Evolutionary conservation across 2,329 filamentous ascomycete species (phyloP), one percentile per base, ranked within the genome.

Genomic region (Cadophora luteo-olivacea): DNA sequence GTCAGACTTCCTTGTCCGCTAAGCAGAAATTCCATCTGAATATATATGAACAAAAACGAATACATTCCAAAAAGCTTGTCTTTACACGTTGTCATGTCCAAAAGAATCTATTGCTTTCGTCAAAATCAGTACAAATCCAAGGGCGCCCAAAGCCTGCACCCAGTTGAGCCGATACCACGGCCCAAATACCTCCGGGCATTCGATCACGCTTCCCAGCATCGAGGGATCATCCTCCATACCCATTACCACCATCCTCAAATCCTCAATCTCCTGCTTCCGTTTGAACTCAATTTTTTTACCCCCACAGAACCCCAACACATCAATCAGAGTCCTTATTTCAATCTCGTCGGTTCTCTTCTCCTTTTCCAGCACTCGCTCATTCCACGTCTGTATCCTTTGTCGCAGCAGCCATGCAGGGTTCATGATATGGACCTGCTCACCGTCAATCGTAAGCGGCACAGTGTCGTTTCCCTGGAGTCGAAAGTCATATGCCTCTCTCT

Each of bases 121-220:
- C 2, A 55, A 25, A 9, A 55, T 1, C 19, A 64, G 6, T 1
- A 55, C 33, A 6, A 3, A 14, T 38, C 29, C 48, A 41, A 41
- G 9, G 12, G 29, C 51, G 2, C 49, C 48, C 5, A 64, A 29
- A 25, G 36, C 51, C 24, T 19, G 25, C 5, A 67, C 64, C 68
- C 68, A 67, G 4, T 32, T 36, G 36, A 70, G 9, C 25, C 64
- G 41, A 24, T 49, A 66, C 68, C 62, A 69, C 11, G 63, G 65
- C 24, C 63, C 68, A 55, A 71, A 65, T 1, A 62, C 63, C 25
- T 69, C 52, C 1, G 69, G 65, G 51, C 67, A 68, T 38, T 66
- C 67, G 48, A 71, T 64, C 25, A 61, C 52, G 14, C 25, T 61
- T 9, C 69, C 57, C 36, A 69, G 45, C 45, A 63, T 61, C 32